These are phyloP conservation scores for Hypomontagnella monticulosa DNA, from an alignment of 495 filamentous ascomycete genomes.

Conservation along the genomic window DNA sequence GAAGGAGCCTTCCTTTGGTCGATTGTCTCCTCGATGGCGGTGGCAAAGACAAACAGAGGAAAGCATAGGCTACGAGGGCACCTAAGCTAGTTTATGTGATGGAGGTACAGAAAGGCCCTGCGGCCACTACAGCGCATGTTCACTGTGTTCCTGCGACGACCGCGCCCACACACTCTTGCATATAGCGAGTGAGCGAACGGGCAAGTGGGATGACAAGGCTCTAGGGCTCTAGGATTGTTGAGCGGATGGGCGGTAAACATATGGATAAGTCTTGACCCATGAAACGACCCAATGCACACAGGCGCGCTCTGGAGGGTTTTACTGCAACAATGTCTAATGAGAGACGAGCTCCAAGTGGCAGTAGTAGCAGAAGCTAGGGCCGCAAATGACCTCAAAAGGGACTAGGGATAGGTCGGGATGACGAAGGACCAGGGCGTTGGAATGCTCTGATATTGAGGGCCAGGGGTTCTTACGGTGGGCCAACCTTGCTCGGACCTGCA, in stretches of 20 bases:
- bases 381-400: constrained; percentile 31
- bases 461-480: constrained; percentile 27
- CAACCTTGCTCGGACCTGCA: constrained; percentile 40
- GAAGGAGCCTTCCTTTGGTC: constrained; percentile 15
- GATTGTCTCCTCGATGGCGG: constrained; percentile 31
- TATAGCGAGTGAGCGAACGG: constrained; percentile 12
- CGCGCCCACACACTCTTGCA: constrained; percentile 28
- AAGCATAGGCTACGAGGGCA: constrained; percentile 35
- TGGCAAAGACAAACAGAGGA: constrained; percentile 30
- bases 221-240: constrained; percentile 10
- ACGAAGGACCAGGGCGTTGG: constrained; percentile 41
- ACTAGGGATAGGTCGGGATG: constrained; percentile 35
- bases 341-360: constrained; percentile 37
- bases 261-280: constrained; percentile 27
- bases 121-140: constrained; percentile 34
- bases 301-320: constrained; percentile 28
- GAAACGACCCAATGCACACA: constrained; percentile 39
- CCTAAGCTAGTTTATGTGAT: constrained; percentile 35
- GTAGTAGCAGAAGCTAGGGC: constrained; percentile 32
- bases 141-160: constrained; percentile 27
- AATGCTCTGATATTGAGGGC: constrained; percentile 29
- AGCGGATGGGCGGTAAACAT: constrained; percentile 40
- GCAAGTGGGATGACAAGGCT: constrained; percentile 33
- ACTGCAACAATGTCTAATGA: constrained; percentile 42
- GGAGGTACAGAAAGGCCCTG: constrained; percentile 16